Base-by-base conservation (phyloP, 140 eudicot species). In the Ambrosia hybrid region DNA sequence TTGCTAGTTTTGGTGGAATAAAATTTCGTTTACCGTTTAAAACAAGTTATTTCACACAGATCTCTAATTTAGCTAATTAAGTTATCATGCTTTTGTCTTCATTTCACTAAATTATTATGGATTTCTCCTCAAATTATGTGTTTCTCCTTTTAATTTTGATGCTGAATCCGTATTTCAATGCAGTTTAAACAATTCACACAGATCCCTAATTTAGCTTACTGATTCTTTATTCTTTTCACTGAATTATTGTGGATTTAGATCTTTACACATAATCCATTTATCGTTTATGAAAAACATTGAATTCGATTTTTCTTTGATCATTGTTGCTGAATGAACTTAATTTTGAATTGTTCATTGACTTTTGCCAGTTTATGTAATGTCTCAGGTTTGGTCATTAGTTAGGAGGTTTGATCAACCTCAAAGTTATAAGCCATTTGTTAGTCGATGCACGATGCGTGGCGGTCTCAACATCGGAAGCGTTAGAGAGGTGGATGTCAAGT, bases 371-470 rank as follows among this genome's bases (percentile, higher is more conserved):
- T 53, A 9, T 53, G 2, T 13, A 53, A 53, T 53, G n/a, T 4
- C 1, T 53, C 76, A 88, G 90, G 95, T 88, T 45, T 88, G 95
- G 90, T 88, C 95, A n/a, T 70, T 88, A 66, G 88, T 85, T 52
- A 75, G 90, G 75, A 85, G 88, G 65, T 88, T 88, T 55, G 90
- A 88, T 82, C 81, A 82, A 64, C 95, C 90, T 4, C 95, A 88
- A 81, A 88, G 69, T 65, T 88, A 88, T 76, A 88, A 85, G 73
- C 90, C 95, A 0, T 88, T 88, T 69, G 79, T 88, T 48, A 80
- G 90, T 70, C 59, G 85, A 68, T 88, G 90, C 61, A 79, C 65
- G 0, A 75, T 87, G 76, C 75, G 41, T 36, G 93, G 87, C 14
- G 93, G 75, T 58, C 86, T 83, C 37, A 83, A 70, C 52, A 76